Conservation (phyloP, 805 yeast genomes). For the Allodekkera sacchari region DNA sequence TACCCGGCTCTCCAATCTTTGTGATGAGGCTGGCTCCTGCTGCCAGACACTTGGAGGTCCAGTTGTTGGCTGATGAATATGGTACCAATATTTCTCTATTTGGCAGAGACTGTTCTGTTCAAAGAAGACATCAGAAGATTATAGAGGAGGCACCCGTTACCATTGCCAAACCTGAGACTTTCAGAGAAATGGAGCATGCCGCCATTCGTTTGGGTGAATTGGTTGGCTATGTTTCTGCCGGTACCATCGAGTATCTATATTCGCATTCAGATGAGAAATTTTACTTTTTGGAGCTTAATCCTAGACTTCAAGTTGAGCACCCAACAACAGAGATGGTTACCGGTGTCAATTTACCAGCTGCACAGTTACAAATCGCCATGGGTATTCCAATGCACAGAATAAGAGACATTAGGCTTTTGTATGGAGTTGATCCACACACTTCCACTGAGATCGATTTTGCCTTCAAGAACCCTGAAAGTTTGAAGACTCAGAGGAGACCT, state of each 20-base stretch:
- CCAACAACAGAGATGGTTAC: constrained; percentile 99
- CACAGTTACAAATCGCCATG: constrained; percentile 98
- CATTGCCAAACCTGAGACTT: constrained; percentile 78
- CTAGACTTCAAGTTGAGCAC: constrained; percentile 98
- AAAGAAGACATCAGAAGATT: constrained; percentile 98
- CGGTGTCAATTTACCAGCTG: constrained; percentile 96
- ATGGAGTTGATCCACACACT: constrained; percentile 95
- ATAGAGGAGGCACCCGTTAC: constrained; percentile 99
- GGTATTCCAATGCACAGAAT: constrained; percentile 97
- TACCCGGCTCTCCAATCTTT: constrained; percentile 98
- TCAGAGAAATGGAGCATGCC: constrained; percentile 88
- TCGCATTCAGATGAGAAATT: constrained; percentile 91
- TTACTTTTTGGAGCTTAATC: constrained; percentile 93
- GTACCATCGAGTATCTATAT: constrained; percentile 96
- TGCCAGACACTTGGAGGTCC: constrained; percentile 98
- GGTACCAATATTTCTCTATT: constrained; percentile 95
- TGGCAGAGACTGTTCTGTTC: constrained; percentile 99
- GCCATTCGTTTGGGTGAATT: constrained; percentile 95
- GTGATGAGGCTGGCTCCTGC: constrained; percentile 96
- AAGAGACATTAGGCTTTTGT: constrained; percentile 82
- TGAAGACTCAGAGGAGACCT: constrained; percentile 82
- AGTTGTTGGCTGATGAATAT: constrained; percentile 94
- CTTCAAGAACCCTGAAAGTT: constrained; percentile 64
- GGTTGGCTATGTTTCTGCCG: constrained; percentile 98
- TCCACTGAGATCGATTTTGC: constrained; percentile 86